Base-by-base conservation (phyloP, 2,329 filamentous ascomycete genomes). In the Zymoseptoria tritici region DNA sequence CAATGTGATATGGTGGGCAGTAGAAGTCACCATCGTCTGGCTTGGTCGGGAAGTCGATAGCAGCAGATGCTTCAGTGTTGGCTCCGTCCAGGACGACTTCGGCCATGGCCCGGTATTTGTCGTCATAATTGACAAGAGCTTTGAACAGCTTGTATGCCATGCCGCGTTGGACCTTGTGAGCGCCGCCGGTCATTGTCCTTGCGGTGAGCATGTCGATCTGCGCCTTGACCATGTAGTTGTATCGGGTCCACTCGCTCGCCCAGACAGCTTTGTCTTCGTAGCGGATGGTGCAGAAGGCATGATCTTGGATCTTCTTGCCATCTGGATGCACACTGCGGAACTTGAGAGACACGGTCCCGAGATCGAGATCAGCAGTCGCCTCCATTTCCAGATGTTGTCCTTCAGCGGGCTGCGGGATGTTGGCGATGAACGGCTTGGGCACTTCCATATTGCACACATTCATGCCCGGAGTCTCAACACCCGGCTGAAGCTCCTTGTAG, bases 61-160 rank as follows among this genome's bases (percentile, higher is more conserved):
- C 69, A 46, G 81, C 80, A 52, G 81, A 83, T 22, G 81, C 82
- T 65, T 84, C 82, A 31, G 80, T 81, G 57, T 79, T 73, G 58
- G 80, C 78, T 60, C 80, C 80, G 67, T 84, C 81, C 9, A 84
- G 75, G 55, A 84, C 81, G 54, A 84, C 82, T 66, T 84, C 81
- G 52, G 81, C 76, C 75, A 85, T 84, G 55, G 80, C 81, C 57
- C 81, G 78, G 72, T 82, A 85, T 67, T 79, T 81, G 59, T 79
- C 76, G 59, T 80, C 78, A 65, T 85, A 85, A 55, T 79, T 80
- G 46, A 84, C 82, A 31, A 84, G 75, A 57, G 80, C 78, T 68
- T 81, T 81, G 76, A 84, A 84, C 56, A 87, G 81, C 76, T 91
- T 92, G 81, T 94, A 94, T 13, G 87, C 86, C 77, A 91, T 83